Percentiles rank a stretch among this genome's conserved stretches.
Evolutionary conservation across 768 basidiomycete genomes (phyloP).

Genomic region (Phylloporus sp.): DNA sequence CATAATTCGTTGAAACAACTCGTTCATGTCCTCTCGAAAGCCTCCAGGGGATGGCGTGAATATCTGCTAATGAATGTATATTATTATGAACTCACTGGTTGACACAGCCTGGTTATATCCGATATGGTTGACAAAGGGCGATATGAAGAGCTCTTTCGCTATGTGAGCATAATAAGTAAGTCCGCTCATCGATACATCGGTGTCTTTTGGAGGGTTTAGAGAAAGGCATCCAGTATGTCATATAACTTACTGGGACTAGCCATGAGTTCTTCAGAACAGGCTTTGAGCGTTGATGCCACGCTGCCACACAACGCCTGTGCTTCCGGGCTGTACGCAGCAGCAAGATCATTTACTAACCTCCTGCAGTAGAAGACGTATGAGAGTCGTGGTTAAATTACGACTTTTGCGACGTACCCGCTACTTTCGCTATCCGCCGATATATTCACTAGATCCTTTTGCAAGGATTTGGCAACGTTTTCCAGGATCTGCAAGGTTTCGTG

Average conservation of each 20-base stretch:
- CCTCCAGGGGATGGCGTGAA: conserved; percentile 33
- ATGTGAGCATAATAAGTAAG: conserved; percentile 49
- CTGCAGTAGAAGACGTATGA: conserved; percentile 27
- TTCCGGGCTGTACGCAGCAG: conserved; percentile 44
- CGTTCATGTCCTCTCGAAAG: conserved; percentile 42
- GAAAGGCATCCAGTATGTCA: not conserved
- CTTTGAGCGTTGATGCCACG: conserved; percentile 41
- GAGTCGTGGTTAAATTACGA: not conserved
- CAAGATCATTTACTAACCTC: conserved; percentile 40
- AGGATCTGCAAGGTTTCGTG: conserved; percentile 54
- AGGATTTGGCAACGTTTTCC: conserved; percentile 53
- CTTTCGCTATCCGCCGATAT: conserved; percentile 40
- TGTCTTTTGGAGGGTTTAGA: conserved; percentile 12
- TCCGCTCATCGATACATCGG: conserved; percentile 22
- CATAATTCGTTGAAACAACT: conserved; percentile 44
- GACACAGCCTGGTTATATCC: conserved; percentile 38
- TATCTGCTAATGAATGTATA: not conserved
- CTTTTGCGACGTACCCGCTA: conserved; percentile 37
- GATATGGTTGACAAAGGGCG: conserved; percentile 41
- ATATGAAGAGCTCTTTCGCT: conserved; percentile 44
- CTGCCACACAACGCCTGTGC: conserved; percentile 45
- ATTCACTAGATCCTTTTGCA: conserved; percentile 57
- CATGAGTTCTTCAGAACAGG: conserved; percentile 30
- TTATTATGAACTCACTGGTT: conserved; percentile 34
- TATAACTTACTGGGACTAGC: conserved; percentile 34